Base-by-base conservation (phyloP, 2,329 filamentous ascomycete genomes). In the Raffaelea ambrosiae region DNA sequence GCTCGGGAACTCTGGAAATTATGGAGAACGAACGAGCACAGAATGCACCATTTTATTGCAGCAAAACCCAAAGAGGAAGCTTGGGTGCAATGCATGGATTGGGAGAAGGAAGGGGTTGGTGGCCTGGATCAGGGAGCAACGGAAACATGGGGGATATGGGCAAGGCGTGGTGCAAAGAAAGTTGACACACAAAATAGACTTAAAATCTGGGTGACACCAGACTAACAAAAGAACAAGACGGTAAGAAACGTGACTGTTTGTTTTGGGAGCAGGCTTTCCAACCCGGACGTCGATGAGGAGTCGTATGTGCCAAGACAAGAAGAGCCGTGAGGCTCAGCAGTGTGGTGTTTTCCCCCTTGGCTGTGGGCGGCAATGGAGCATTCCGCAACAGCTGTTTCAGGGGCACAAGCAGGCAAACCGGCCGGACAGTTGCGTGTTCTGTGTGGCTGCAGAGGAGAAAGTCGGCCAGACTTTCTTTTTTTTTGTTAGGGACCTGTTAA, bases 281-380 rank as follows among this genome's bases (percentile, higher is more conserved):
- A 20, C 48, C 48, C 33, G 44, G 43, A 29, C 31, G 48, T 26
- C 40, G 48, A 49, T 46, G 44, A 47, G 40, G 36, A 43, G 35
- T 33, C 33, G 31, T 36, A 31, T 38, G 43, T 47, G 48, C 44
- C 48, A 47, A 47, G 48, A 36, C 33, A 20, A 13, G 40, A 40
- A 31, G 38, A 44, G 36, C 39, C 36, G 43, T 14, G 29, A 41
- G 43, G 39, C 20, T 39, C 19, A 4, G n/a, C n/a, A n/a, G n/a
- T n/a, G n/a, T n/a, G n/a, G n/a, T n/a, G 5, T 16, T n/a, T n/a
- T n/a, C 5, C 14, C 13, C 33, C 33, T n/a, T 36, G 33, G 14
- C 36, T 39, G 7, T 7, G 26, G 26, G 13, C 7, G 26, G 7
- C 26, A 13, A 29, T 13, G 26, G 26, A 29, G 26, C 26, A 29